Evolutionary conservation across 2,329 filamentous ascomycete genomes (phyloP), one percentile per base, ranked within the genome.

Genomic region (Hypocreales sp.): DNA sequence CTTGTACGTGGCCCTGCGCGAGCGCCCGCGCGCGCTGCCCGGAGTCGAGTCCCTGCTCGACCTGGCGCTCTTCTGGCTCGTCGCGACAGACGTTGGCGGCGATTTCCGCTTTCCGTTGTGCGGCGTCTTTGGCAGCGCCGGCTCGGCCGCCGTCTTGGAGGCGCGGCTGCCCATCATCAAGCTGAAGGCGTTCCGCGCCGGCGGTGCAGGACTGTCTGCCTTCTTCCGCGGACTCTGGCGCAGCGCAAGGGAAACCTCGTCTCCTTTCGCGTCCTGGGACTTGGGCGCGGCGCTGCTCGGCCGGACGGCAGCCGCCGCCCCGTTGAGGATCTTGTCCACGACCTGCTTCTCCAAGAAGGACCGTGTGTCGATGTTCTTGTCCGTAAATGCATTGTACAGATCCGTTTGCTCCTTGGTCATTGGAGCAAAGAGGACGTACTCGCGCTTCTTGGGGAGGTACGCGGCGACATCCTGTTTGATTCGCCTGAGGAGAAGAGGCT

Each of bases 361-460:
- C 16, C 86, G 68, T 0, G 68, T 67, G 35, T 77, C 72, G 2
- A 56, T 48, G 2, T 57, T 57, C 34, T 67, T 70, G 42, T 76
- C 61, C 30, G 50, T 66, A 19, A 77, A 59, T 1, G 61, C 64
- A 27, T 74, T 73, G 45, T 98, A 98, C 0, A 98, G 55, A 31
- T 94, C 87, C 3, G 84, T 82, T 46, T 98, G 90, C 39, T 90
- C 83, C 15, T 74, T 68, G 0, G 84, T 93, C 54, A 98, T 72
- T 0, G 90, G 90, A 0, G 90, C 90, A 42, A 90, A 95, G 1
- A 98, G 58, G 4, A 98, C 80, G 39, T 98, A 98, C 49, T 98
- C 90, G 16, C 90, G 72, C 58, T 98, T 98, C 53, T 87, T 92
- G 0, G 90, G 90, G n/a, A 98, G 62, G 25, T 83, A 71, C 3